Evolutionary conservation across 257 asterid species (phyloP), one percentile per base, ranked within the genome.

Genomic region (Lithospermum erythrorhizon): DNA sequence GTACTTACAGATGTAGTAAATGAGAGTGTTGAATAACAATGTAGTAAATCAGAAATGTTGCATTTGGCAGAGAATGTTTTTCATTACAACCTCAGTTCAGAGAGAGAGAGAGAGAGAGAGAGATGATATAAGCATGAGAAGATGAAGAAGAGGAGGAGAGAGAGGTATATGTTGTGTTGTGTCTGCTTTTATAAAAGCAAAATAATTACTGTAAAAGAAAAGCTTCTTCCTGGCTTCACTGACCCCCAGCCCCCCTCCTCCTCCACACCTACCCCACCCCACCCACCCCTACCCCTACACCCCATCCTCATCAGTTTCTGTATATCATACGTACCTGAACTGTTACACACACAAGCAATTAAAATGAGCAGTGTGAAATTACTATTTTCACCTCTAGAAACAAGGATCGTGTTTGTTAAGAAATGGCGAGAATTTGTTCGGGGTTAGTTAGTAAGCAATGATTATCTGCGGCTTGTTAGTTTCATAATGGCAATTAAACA

Each of bases 161-260:
- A 68, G 73, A 68, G 58, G 57, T 72, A 27, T 27, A 7, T 27
- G 32, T 83, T 70, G 32, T 27, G 32, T 83, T 70, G 68, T 67
- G 80, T 73, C 73, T 61, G 80, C 90, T 86, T 83, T 89, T 61
- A 29, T 55, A 67, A 89, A 89, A 83, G 94, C 84, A 76, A 27
- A 6, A 27, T 27, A 27, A 27, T n/a, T 68, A 70, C 75, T 69
- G 68, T 62, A 79, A 75, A 79, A 73, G 72, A 69, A 83, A 89
- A 82, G 85, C 79, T 78, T 65, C 85, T 66, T 60, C 67, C 78
- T 71, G 64, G 62, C 80, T 41, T 41, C 74, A 58, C 63, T 71
- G 55, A 23, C 76, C 79, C 67, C 65, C 29, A 25, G 2, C 29
- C 29, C 29, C 2, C 29, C 5, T 5, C 29, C 29, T 5, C 2